A percentile compares a stretch with the other conserved stretches of the same genome.
Conservation (phyloP, 2,329 filamentous ascomycete species). For the Aureobasidium melanogenum region DNA sequence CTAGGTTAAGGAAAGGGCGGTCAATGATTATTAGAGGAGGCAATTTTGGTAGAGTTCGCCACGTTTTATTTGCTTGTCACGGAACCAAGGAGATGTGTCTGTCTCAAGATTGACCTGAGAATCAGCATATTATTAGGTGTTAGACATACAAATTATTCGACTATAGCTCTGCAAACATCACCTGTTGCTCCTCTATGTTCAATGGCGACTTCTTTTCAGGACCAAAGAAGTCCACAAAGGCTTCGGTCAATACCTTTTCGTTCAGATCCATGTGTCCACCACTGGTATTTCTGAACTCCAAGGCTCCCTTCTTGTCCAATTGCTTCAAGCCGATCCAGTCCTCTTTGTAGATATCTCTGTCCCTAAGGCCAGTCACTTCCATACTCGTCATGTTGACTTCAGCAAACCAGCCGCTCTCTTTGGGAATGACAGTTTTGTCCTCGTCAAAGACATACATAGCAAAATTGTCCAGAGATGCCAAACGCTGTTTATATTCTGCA, state of each 20-base stretch:
- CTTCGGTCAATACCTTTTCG: conserved; percentile 55
- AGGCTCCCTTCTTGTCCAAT: conserved; percentile 68
- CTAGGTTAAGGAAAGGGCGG: no score
- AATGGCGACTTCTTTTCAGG: conserved; percentile 27
- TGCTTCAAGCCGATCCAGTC: conserved; percentile 85
- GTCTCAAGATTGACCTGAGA: no score
- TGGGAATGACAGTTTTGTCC: conserved; percentile 78
- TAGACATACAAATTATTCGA: not conserved
- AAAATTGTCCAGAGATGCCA: conserved; percentile 64
- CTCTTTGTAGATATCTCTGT: conserved; percentile 69
- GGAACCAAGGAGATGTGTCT: no score
- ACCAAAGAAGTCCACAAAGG: conserved; percentile 61
- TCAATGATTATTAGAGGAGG: no score
- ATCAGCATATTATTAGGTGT: no score
- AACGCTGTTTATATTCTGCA: conserved; percentile 58
- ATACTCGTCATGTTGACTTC: conserved; percentile 64
- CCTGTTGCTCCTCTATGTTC: not conserved
- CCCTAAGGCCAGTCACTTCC: conserved; percentile 56
- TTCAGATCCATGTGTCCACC: conserved; percentile 75
- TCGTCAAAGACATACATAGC: conserved; percentile 86
- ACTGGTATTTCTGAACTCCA: conserved; percentile 63
- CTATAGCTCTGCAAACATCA: not conserved
- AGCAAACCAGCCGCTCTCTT: conserved; percentile 83
- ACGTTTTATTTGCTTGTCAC: no score
- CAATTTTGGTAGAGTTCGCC: no score